These are phyloP conservation scores for Entophlyctis helioformis DNA, from an alignment of 192 early-diverging fungal genomes.

Conservation along the genomic window DNA sequence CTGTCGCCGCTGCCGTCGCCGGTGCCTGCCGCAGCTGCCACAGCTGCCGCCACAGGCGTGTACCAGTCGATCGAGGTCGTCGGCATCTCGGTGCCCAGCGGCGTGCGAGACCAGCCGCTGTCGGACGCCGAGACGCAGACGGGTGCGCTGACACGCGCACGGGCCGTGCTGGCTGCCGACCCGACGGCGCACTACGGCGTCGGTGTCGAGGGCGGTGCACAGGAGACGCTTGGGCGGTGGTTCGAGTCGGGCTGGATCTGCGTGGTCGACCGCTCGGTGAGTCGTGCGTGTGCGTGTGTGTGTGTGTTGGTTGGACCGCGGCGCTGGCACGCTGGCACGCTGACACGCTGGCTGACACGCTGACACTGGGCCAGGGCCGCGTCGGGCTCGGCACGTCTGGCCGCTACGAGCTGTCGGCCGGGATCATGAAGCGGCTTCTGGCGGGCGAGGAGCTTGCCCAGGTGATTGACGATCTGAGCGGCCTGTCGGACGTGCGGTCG, in stretches of 20 bases:
- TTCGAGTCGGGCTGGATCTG: constrained; percentile 21
- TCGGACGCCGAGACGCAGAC: constrained; percentile 15
- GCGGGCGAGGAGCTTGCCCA: constrained; percentile 13
- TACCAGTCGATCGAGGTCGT: constrained; percentile 3
- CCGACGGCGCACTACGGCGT: constrained; percentile 12
- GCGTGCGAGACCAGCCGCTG: constrained; percentile 20
- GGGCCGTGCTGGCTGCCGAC: constrained; percentile 3
- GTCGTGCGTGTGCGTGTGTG: no score
- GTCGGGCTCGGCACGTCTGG: constrained; percentile 13
- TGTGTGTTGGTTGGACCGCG: background rate
- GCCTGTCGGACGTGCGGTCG: constrained; percentile 10
- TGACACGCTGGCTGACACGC: background rate
- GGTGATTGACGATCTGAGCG: constrained; percentile 17
- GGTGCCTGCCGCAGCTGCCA: no score
- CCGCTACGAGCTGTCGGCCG: constrained; percentile 17
- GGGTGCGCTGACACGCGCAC: constrained; percentile 16
- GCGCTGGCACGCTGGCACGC: background rate
- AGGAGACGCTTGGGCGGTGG: constrained; percentile 9
- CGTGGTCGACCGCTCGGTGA: constrained; percentile 10
- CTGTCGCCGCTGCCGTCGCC: no score
- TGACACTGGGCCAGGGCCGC: no score
- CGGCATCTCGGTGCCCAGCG: constrained; percentile 2
- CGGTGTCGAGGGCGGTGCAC: constrained; percentile 17
- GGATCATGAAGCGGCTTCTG: constrained; percentile 13
- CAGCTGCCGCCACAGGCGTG: no score